A percentile compares a stretch with the other conserved stretches of the same genome.
Evolutionary conservation across 495 filamentous ascomycete genomes (phyloP).

Genomic region (Penicillium robsamsonii): DNA sequence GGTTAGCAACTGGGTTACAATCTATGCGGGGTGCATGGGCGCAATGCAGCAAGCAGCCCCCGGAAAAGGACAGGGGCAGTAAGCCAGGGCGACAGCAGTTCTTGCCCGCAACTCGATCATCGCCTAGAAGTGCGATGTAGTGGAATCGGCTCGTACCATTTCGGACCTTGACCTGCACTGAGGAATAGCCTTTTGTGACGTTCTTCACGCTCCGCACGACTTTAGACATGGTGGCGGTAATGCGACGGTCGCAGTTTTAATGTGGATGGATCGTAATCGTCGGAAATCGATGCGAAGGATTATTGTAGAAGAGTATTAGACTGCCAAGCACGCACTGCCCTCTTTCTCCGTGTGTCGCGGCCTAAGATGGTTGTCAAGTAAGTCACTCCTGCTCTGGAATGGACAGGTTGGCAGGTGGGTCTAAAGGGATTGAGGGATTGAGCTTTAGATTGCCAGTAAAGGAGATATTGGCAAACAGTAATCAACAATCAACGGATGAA

Average conservation of each 20-base stretch:
- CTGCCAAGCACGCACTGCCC: constrained; percentile 30
- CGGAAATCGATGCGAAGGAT: constrained; percentile 13
- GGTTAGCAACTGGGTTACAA: constrained; percentile 11
- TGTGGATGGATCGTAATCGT: constrained; percentile 1
- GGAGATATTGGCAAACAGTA: constrained; percentile 1
- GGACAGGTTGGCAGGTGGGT: not conserved
- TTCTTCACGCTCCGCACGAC: constrained; percentile 99
- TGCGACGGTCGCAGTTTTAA: constrained; percentile 16
- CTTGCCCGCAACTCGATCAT: not conserved
- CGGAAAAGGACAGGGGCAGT: constrained; percentile 1
- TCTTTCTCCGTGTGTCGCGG: constrained; percentile 21
- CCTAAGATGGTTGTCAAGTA: constrained; percentile 20
- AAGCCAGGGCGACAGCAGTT: constrained; percentile 14
- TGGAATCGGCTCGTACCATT: constrained; percentile 69
- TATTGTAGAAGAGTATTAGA: constrained; percentile 11
- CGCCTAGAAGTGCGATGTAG: not conserved
- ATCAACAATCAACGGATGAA: constrained; percentile 6
- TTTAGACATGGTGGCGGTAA: constrained; percentile 73
- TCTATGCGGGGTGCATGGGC: constrained; percentile 5
- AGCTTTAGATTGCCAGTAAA: constrained; percentile 7
- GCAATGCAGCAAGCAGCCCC: constrained; percentile 2
- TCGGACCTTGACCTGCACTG: constrained; percentile 96
- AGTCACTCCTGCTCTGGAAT: constrained; percentile 8
- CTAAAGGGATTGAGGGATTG: constrained; percentile 1
- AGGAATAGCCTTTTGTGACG: constrained; percentile 98